phyloP scores from a whole-genome alignment of 768 basidiomycete genomes.

The Macrolepiota fuliginosa region DNA sequence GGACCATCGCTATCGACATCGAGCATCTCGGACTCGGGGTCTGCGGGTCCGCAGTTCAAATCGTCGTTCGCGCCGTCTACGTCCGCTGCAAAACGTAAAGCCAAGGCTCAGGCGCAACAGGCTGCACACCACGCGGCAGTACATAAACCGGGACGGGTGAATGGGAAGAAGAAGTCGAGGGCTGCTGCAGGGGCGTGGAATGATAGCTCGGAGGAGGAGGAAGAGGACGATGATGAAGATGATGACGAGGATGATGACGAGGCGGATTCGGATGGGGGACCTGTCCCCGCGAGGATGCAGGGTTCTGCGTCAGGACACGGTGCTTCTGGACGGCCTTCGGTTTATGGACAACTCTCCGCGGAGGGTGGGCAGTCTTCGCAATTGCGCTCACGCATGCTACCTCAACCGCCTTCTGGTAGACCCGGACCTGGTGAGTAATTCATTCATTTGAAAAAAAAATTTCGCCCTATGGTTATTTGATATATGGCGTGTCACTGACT shows the following conservation, averaged over 20 bases:
- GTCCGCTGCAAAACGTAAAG: conserved; percentile 81
- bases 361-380: conserved; percentile 38
- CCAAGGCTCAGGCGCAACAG: conserved; percentile 80
- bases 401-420: conserved; percentile 49
- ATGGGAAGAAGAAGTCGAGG: conserved; percentile 58
- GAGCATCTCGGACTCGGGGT: background rate
- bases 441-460: background rate
- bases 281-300: conserved; percentile 22
- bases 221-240: conserved; percentile 86
- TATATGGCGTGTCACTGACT: background rate
- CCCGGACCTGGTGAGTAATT: conserved; percentile 41
- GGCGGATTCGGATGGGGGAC: conserved; percentile 59
- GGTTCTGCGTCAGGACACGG: background rate
- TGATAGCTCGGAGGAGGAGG: conserved; percentile 80
- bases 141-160: conserved; percentile 69
- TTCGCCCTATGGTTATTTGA: background rate
- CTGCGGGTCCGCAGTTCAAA: conserved; percentile 43
- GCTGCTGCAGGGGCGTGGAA: conserved; percentile 59
- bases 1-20: conserved; percentile 12
- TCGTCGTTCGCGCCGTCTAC: conserved; percentile 90
- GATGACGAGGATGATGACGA: conserved; percentile 76
- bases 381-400: conserved; percentile 59
- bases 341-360: conserved; percentile 22
- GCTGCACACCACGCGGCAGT: conserved; percentile 77
- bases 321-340: conserved; percentile 11